Evolutionary conservation across 2,329 filamentous ascomycete species (phyloP), one percentile per base, ranked within the genome.

Genomic region (Xylariomycetidae sp.): DNA sequence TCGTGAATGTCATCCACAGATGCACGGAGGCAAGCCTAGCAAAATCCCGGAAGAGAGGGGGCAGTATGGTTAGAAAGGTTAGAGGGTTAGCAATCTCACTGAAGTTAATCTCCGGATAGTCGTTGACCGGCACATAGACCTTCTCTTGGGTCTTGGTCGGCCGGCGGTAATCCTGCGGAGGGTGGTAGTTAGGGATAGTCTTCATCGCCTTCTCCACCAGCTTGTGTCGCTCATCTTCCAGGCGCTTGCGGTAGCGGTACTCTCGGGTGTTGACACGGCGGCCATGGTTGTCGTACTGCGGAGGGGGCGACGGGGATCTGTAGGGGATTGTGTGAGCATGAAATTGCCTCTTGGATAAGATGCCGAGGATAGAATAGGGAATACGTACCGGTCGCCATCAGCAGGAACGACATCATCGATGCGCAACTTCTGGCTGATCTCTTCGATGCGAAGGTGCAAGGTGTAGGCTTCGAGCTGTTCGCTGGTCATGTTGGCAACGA

Each of bases 81-180:
- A 81, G 79, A 88, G 87, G 88, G 87, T 95, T 95, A 95, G 89
- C 82, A 89, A 92, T 90, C 90, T 90, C 95, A 98, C 92, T 98
- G 87, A 98, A 98, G 83, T 98, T 98, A 82, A 98, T 96, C 68
- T 98, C 92, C 75, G 92, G 92, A 65, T 98, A 98, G 68, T 98
- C 92, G 79, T 98, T 98, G 72, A 98, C 92, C 63, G 92, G 92
- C 64, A 98, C 92, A 64, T 98, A 98, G 84, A 98, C 93, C 76
- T 98, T 98, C 76, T 98, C 92, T 69, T 98, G 92, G 60, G 92
- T 98, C 84, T 98, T 98, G 63, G 90, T 96, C 43, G 92, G 92
- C 56, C 92, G 86, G 63, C 92, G 87, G 65, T 98, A 98, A 64
- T 98, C 92, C 74, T 90, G 86, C 39, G 92, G 92, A 55, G 92